phyloP scores from a whole-genome alignment of 2,329 filamentous ascomycete species.

The Knoxdaviesia proteae region DNA sequence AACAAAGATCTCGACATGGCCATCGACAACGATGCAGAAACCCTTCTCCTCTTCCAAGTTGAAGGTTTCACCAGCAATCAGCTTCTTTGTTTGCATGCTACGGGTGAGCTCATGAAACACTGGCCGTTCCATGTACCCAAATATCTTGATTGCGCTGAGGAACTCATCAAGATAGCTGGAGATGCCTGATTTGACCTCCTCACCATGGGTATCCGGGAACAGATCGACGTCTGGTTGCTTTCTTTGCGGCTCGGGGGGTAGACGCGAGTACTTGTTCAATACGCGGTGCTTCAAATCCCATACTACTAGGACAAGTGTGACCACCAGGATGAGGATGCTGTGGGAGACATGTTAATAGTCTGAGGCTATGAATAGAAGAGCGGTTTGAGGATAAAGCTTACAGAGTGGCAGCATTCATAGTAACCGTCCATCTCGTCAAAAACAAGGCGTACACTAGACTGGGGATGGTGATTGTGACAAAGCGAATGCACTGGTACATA shows the following conservation, averaged over 20 bases:
- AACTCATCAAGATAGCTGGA: constrained; percentile 98
- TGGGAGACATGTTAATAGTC: constrained; percentile 3
- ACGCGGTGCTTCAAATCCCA: constrained; percentile 94
- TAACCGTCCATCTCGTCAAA: constrained; percentile 85
- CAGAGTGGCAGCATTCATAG: constrained; percentile 95
- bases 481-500: constrained; percentile 62
- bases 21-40: constrained; percentile 93
- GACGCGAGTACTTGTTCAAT: constrained; percentile 86
- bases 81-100: constrained; percentile 93
- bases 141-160: constrained; percentile 94
- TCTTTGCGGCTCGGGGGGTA: constrained; percentile 84
- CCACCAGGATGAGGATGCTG: constrained; percentile 56
- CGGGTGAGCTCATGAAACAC: constrained; percentile 95
- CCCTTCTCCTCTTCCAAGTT: constrained; percentile 94
- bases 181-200: constrained; percentile 71
- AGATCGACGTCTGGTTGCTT: constrained; percentile 92
- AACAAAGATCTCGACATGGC: constrained; percentile 91
- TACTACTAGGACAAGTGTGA: constrained; percentile 63
- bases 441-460: constrained; percentile 77
- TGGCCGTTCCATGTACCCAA: constrained; percentile 86
- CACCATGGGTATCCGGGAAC: constrained; percentile 82
- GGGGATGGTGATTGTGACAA: constrained; percentile 73
- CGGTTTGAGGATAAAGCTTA: constrained; percentile 21
- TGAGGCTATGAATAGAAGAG: neutral
- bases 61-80: constrained; percentile 89